A percentile compares a stretch with the other conserved stretches of the same genome.
phyloP scores from a whole-genome alignment of 305 asterid genomes.

The Fraxinus xanthoxyloides region DNA sequence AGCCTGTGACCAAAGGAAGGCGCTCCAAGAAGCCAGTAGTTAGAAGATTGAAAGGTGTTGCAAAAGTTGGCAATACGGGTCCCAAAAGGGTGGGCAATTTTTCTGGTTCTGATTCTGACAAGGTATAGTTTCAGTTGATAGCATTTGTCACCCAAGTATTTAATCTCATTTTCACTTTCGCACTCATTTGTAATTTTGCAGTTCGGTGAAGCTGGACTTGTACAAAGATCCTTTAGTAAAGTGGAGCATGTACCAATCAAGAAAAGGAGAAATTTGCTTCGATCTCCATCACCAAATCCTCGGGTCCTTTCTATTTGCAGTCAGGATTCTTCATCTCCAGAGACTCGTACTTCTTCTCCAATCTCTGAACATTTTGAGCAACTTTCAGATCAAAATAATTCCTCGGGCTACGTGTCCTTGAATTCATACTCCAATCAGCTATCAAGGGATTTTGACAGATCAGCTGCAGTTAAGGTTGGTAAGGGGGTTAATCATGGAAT shows the following conservation, averaged over 20 bases:
- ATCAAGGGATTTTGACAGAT: slow-evolving; percentile 25
- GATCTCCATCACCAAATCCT: slow-evolving; percentile 40
- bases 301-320: slow-evolving; percentile 25
- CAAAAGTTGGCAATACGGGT: slow-evolving; percentile 41
- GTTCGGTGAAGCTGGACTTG: slow-evolving; percentile 41
- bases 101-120: slow-evolving; percentile 72
- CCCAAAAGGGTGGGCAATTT: slow-evolving; percentile 77
- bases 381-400: slow-evolving; percentile 35
- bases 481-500: slow-evolving; percentile 26
- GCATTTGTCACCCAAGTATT: background rate
- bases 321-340: slow-evolving; percentile 36
- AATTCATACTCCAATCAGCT: slow-evolving; percentile 35
- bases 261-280: slow-evolving; percentile 59
- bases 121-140: slow-evolving; percentile 35
- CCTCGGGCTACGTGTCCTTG: slow-evolving; percentile 34
- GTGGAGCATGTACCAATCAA: slow-evolving; percentile 55
- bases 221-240: slow-evolving; percentile 42
- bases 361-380: slow-evolving; percentile 37
- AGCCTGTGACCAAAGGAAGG: slow-evolving; percentile 65
- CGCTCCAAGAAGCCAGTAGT: slow-evolving; percentile 61
- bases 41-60: slow-evolving; percentile 45
- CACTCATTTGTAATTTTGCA: slow-evolving; percentile 27
- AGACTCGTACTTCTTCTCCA: slow-evolving; percentile 38
- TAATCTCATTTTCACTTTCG: background rate
- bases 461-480: slow-evolving; percentile 23